Conservation (phyloP, 1,284 basidiomycete genomes). For the Leccinum ponderosum region DNA sequence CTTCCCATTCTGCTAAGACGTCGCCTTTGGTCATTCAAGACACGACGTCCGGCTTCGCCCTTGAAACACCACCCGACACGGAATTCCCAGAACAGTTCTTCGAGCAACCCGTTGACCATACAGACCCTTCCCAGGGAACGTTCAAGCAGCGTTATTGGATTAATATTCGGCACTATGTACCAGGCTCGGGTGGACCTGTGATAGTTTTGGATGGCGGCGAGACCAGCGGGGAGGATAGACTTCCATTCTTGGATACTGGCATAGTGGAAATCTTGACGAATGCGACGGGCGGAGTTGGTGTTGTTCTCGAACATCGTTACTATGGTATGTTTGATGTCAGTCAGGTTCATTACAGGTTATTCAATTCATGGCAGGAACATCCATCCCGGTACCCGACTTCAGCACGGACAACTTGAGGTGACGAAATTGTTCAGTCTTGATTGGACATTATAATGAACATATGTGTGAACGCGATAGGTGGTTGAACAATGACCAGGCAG, state of each 20-base stretch:
- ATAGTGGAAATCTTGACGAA: constrained; percentile 85
- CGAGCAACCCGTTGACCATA: constrained; percentile 85
- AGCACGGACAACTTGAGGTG: constrained; percentile 78
- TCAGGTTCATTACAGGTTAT: not conserved
- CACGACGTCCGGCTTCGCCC: constrained; percentile 2
- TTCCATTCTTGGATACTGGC: constrained; percentile 78
- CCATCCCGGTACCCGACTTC: constrained; percentile 77
- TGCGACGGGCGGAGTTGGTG: constrained; percentile 82
- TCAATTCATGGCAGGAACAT: constrained; percentile 57
- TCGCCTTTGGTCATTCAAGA: constrained; percentile 27
- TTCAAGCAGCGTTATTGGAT: constrained; percentile 88
- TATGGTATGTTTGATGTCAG: constrained; percentile 53
- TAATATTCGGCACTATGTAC: constrained; percentile 79
- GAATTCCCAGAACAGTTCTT: constrained; percentile 70
- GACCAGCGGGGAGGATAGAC: constrained; percentile 70
- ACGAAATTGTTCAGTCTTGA: not conserved
- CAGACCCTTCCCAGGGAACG: constrained; percentile 49
- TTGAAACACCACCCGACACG: not conserved
- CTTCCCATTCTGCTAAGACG: constrained; percentile 7
- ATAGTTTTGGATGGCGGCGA: constrained; percentile 86
- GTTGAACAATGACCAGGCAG: constrained; percentile 87
- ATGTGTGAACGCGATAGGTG: constrained; percentile 48
- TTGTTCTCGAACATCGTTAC: constrained; percentile 91
- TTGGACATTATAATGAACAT: constrained; percentile 4
- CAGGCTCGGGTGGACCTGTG: constrained; percentile 72